phyloP scores from a whole-genome alignment of 2,329 filamentous ascomycete species.

The Knufia fluminis region DNA sequence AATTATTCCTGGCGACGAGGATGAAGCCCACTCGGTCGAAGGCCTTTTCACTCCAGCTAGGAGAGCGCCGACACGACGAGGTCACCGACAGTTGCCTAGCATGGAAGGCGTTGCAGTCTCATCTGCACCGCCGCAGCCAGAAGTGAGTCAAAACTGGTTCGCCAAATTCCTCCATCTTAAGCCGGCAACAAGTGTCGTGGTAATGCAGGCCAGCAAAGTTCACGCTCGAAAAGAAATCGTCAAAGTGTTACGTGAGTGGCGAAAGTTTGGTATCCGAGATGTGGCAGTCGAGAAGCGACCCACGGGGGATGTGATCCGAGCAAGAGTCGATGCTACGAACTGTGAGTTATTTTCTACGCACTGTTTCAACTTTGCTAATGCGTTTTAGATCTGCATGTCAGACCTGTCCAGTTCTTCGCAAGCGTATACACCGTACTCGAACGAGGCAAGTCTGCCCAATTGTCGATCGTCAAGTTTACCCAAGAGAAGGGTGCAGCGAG shows the following conservation, averaged over 20 bases:
- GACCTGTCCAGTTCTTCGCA: constrained; percentile 76
- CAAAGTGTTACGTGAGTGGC: constrained; percentile 68
- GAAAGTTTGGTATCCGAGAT: constrained; percentile 68
- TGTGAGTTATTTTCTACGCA: constrained; percentile 49
- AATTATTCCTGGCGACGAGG: constrained; percentile 15
- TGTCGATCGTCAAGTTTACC: constrained; percentile 76
- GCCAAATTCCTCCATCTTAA: constrained; percentile 83
- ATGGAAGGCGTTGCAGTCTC: constrained; percentile 20
- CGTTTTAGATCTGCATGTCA: constrained; percentile 61
- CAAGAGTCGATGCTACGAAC: constrained; percentile 65
- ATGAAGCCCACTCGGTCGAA: constrained; percentile 12
- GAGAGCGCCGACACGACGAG: neutral
- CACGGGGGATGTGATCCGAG: constrained; percentile 61
- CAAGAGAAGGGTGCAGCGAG: constrained; percentile 87
- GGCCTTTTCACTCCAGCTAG: neutral
- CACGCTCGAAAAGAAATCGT: constrained; percentile 69
- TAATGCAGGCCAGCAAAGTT: constrained; percentile 63
- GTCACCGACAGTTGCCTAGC: constrained; percentile 11
- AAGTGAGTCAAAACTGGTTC: constrained; percentile 71
- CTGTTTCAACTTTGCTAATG: constrained; percentile 18
- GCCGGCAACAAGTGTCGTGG: constrained; percentile 65
- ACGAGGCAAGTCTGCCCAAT: constrained; percentile 64
- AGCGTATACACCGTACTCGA: constrained; percentile 86
- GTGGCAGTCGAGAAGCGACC: constrained; percentile 69
- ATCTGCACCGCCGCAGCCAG: constrained; percentile 22